Percentiles rank a stretch among this genome's conserved stretches.
phyloP scores from a whole-genome alignment of 2,329 filamentous ascomycete species.

The Westerdykella ornata region DNA sequence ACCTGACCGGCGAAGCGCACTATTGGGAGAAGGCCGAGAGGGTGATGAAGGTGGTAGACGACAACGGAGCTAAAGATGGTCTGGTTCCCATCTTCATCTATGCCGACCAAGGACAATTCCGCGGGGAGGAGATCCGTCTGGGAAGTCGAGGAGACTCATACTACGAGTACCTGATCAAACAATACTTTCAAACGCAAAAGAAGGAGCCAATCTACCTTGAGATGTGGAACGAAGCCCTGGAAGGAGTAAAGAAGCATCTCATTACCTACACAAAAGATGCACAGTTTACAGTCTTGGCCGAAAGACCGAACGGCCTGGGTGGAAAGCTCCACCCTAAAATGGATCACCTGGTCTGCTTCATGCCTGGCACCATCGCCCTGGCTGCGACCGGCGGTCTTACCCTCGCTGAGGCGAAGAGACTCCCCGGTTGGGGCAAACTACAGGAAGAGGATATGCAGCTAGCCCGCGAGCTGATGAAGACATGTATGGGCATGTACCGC shows the following conservation, averaged over 20 bases:
- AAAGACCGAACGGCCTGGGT: constrained; percentile 68
- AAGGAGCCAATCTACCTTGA: constrained; percentile 80
- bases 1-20: constrained; percentile 82
- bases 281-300: constrained; percentile 81
- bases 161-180: constrained; percentile 97
- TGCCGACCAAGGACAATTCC: constrained; percentile 70
- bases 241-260: constrained; percentile 83
- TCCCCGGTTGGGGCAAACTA: constrained; percentile 62
- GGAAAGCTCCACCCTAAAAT: constrained; percentile 73
- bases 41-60: constrained; percentile 85
- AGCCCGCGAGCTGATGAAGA: constrained; percentile 86
- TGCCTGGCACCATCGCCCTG: constrained; percentile 91
- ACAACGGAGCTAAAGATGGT: constrained; percentile 70
- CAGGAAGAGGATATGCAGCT: constrained; percentile 84
- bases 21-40: constrained; percentile 92
- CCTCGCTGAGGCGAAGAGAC: constrained; percentile 66
- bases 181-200: constrained; percentile 88
- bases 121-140: constrained; percentile 77
- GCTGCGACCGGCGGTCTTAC: constrained; percentile 73
- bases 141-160: constrained; percentile 95
- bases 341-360: constrained; percentile 97
- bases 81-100: constrained; percentile 89
- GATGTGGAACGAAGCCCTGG: constrained; percentile 85
- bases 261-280: constrained; percentile 78
- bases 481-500: constrained; percentile 97